These are phyloP conservation scores for Phytopythium oedochilum DNA, from an alignment of 352 stramenopile species.

Conservation along the genomic window DNA sequence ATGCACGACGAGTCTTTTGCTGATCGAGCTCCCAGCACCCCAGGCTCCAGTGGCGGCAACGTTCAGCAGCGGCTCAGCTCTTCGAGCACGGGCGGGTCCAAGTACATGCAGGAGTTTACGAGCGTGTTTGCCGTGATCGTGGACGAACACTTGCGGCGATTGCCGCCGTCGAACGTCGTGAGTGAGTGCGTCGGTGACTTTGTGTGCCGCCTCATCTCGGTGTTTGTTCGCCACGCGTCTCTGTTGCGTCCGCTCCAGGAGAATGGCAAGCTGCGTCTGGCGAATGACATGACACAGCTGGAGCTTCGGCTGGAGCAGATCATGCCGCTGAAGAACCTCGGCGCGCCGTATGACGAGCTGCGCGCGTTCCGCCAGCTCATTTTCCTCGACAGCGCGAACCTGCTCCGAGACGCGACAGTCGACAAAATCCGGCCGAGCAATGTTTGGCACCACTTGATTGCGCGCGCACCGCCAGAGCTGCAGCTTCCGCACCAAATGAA, in stretches of 20 bases:
- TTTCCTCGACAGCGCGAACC: conserved; percentile 59
- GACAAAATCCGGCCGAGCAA: conserved; percentile 84
- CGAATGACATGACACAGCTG: conserved; percentile 83
- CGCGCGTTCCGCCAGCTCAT: conserved; percentile 80
- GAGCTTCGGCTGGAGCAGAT: conserved; percentile 66
- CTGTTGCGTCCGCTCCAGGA: conserved; percentile 72
- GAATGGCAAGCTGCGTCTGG: conserved; percentile 69
- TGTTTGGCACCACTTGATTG: conserved; percentile 82
- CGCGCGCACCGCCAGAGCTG: conserved; percentile 58
- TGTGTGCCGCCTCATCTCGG: conserved; percentile 60
- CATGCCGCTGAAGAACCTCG: conserved; percentile 51
- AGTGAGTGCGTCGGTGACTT: conserved; percentile 60
- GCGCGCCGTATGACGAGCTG: conserved; percentile 66
- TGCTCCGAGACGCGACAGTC: conserved; percentile 64
- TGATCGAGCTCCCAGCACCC: conserved; percentile 18
- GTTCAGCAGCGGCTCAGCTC: conserved; percentile 10
- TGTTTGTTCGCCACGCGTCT: conserved; percentile 74
- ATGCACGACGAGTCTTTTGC: conserved; percentile 87
- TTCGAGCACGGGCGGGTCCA: conserved; percentile 32
- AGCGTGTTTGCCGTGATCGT: conserved; percentile 56
- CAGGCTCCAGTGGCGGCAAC: conserved; percentile 9
- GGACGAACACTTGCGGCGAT: conserved; percentile 67
- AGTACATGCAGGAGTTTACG: conserved; percentile 80
- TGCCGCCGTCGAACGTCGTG: conserved; percentile 48
- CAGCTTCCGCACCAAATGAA: conserved; percentile 77